A percentile compares a stretch with the other conserved stretches of the same genome.
Conservation (phyloP, 768 basidiomycete genomes). For the Serendipita vermifera region DNA sequence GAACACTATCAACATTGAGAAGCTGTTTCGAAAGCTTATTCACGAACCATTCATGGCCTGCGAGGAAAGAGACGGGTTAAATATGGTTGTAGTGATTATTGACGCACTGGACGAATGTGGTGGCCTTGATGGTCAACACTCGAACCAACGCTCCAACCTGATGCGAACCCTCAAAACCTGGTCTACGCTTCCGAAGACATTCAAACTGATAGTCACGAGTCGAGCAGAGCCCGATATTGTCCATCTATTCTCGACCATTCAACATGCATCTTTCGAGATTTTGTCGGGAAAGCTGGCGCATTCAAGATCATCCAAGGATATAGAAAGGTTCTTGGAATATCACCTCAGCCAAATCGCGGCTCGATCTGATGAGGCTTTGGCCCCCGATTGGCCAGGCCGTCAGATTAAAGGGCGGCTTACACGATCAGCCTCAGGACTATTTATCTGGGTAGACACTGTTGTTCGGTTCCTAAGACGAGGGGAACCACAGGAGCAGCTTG, state of each 20-base stretch:
- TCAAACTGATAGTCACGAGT: constrained; percentile 2
- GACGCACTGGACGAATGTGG: too few species aligned
- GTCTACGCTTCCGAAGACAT: neutral
- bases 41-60: too few species aligned
- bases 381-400: neutral
- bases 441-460: constrained; percentile 2
- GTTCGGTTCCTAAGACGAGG: neutral
- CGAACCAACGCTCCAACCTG: too few species aligned
- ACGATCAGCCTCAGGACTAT: neutral
- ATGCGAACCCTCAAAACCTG: neutral
- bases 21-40: too few species aligned
- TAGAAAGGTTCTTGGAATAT: neutral
- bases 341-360: neutral
- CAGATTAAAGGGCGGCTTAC: neutral
- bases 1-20: too few species aligned
- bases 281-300: neutral
- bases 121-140: too few species aligned
- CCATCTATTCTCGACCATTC: neutral
- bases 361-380: neutral
- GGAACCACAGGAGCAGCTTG: neutral
- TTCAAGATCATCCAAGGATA: neutral
- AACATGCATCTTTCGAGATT: neutral
- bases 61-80: too few species aligned
- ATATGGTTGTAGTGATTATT: too few species aligned
- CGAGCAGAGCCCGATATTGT: constrained; percentile 2